Conservation (phyloP, 306 rosid species). For the Senna siamea region DNA sequence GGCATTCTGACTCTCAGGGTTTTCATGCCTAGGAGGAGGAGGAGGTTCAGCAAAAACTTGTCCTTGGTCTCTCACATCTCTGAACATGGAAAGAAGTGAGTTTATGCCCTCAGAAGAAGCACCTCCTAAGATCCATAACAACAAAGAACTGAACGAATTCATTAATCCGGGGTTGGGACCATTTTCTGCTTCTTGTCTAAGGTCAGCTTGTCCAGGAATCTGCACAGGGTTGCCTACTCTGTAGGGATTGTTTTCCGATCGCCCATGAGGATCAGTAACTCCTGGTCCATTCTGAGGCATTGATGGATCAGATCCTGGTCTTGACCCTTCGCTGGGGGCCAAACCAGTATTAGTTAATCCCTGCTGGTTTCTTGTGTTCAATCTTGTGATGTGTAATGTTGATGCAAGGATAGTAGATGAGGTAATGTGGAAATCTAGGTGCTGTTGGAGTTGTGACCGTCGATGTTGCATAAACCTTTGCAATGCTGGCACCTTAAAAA, state of each 20-base stretch:
- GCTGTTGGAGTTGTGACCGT: constrained; percentile 88
- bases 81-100: constrained; percentile 62
- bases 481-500: constrained; percentile 62
- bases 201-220: constrained; percentile 42
- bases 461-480: constrained; percentile 94
- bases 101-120: constrained; percentile 61
- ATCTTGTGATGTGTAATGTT: constrained; percentile 88
- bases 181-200: constrained; percentile 51
- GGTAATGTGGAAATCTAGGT: constrained; percentile 93
- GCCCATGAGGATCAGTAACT: constrained; percentile 40
- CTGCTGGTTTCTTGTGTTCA: constrained; percentile 60
- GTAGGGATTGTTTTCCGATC: too few relatives aligned
- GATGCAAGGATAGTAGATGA: constrained; percentile 94
- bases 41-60: constrained; percentile 53
- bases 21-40: constrained; percentile 35
- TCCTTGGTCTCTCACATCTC: constrained; percentile 60
- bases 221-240: too few relatives aligned
- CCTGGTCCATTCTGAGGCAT: constrained; percentile 42
- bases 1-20: constrained; percentile 33
- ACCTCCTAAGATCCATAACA: constrained; percentile 66
- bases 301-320: constrained; percentile 43
- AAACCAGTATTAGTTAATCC: constrained; percentile 35
- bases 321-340: constrained; percentile 41
- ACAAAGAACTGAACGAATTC: constrained; percentile 62
- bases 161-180: constrained; percentile 51